Evolutionary conservation across 306 rosid genomes (phyloP).

Genomic region (Prunus mira): DNA sequence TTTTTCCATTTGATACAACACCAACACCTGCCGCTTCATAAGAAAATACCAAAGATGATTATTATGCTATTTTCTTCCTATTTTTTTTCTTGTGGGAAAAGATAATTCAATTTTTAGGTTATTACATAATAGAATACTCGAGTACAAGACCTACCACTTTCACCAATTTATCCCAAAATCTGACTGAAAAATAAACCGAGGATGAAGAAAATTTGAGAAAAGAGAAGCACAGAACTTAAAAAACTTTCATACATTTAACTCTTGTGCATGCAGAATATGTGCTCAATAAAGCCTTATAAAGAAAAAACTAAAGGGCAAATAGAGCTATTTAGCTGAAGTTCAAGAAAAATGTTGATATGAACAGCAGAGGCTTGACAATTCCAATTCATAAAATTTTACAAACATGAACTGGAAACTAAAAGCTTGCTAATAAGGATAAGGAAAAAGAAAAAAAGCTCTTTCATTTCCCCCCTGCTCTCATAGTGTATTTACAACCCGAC

Average conservation of each 20-base stretch:
- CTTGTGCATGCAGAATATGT: not conserved
- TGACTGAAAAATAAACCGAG: too few species aligned
- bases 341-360: constrained; percentile 24
- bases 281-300: not conserved
- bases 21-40: too few species aligned
- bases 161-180: too few species aligned
- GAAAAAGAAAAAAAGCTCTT: not conserved
- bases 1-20: too few species aligned
- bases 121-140: too few species aligned
- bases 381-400: constrained; percentile 22
- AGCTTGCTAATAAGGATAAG: constrained; percentile 21
- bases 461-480: constrained; percentile 17
- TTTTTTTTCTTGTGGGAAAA: too few species aligned
- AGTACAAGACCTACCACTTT: too few species aligned
- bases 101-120: too few species aligned
- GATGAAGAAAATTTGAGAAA: too few species aligned
- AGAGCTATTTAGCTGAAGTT: not conserved
- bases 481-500: constrained; percentile 41
- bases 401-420: constrained; percentile 17
- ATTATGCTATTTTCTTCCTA: too few species aligned
- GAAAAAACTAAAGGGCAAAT: not conserved
- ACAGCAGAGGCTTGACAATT: constrained; percentile 24
- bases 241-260: not conserved
- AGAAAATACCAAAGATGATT: too few species aligned
- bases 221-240: not conserved